Conservation (phyloP, 352 stramenopile species). For the Phytophthora constricta region DNA sequence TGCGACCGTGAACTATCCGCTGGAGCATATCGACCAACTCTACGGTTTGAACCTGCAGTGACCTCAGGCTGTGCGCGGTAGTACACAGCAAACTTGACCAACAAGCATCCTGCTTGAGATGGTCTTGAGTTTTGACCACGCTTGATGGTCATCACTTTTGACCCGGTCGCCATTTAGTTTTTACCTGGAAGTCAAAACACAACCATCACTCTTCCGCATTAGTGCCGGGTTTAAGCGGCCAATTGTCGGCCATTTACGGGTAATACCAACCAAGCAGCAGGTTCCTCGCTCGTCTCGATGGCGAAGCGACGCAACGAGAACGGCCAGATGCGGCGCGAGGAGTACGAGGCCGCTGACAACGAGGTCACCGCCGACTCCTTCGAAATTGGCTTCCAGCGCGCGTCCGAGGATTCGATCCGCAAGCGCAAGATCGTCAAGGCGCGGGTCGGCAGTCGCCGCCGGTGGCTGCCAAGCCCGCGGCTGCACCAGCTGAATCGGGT, state of each 20-base stretch:
- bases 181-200: too few species aligned
- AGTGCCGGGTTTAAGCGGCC: too few species aligned
- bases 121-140: too few species aligned
- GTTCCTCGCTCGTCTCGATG: constrained; percentile 39
- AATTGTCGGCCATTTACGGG: background rate
- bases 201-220: too few species aligned
- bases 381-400: constrained; percentile 74
- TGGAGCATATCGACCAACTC: too few species aligned
- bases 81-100: too few species aligned
- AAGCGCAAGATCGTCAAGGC: constrained; percentile 86
- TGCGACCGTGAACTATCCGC: too few species aligned
- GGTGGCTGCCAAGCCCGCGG: constrained; percentile 19
- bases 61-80: too few species aligned
- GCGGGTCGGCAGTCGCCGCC: constrained; percentile 37
- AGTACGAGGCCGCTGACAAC: constrained; percentile 75
- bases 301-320: constrained; percentile 88
- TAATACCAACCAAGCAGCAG: background rate
- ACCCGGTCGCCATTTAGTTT: too few species aligned
- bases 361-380: constrained; percentile 50
- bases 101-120: too few species aligned
- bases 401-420: constrained; percentile 69
- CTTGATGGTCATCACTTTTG: too few species aligned
- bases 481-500: constrained; percentile 10
- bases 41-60: too few species aligned
- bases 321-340: constrained; percentile 85